phyloP scores from a whole-genome alignment of 371 early-diverging fungal genomes.

The Mucor piriformis region DNA sequence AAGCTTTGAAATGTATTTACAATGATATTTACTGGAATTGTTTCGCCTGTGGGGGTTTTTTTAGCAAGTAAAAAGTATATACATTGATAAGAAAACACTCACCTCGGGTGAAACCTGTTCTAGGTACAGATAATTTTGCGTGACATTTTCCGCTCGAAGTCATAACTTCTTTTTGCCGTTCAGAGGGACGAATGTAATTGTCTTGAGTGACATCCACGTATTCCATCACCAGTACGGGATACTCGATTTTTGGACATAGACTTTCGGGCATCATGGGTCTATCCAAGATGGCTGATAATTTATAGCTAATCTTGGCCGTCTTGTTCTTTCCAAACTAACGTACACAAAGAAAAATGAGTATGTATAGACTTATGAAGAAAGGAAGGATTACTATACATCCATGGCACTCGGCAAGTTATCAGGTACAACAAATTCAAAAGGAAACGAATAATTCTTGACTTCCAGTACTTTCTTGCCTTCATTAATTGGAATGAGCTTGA shows the following conservation, averaged over 20 bases:
- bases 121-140: slow-evolving; percentile 33
- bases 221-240: slow-evolving; percentile 43
- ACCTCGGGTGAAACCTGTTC: slow-evolving; percentile 46
- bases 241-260: slow-evolving; percentile 40
- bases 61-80: neutral
- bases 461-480: slow-evolving; percentile 37
- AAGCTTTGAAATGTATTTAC: slow-evolving; percentile 29
- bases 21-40: slow-evolving; percentile 32
- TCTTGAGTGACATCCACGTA: slow-evolving; percentile 39
- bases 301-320: slow-evolving; percentile 33
- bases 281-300: slow-evolving; percentile 43
- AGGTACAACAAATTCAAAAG: slow-evolving; percentile 51
- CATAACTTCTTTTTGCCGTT: slow-evolving; percentile 27
- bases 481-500: slow-evolving; percentile 25
- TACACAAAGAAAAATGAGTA: neutral
- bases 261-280: slow-evolving; percentile 48
- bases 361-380: too few relatives aligned
- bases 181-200: slow-evolving; percentile 29
- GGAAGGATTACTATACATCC: slow-evolving; percentile 40
- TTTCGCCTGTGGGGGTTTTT: slow-evolving; percentile 26
- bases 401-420: slow-evolving; percentile 47
- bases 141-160: slow-evolving; percentile 22
- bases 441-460: slow-evolving; percentile 38
- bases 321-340: slow-evolving; percentile 41
- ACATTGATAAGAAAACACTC: neutral